Conservation (phyloP, 1,139 yeast species). For the Candida sp. region DNA sequence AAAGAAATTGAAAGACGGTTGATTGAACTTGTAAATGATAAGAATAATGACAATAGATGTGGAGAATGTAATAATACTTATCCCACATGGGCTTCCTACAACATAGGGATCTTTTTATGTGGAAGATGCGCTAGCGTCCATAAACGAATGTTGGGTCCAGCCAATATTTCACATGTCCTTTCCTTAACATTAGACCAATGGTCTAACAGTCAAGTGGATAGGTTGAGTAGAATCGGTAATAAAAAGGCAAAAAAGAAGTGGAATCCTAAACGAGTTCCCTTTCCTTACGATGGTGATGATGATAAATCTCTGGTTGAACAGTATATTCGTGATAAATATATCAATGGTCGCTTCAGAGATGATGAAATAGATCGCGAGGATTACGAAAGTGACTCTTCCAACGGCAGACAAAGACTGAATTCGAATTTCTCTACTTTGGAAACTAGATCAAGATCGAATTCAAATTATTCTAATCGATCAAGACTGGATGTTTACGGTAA, state of each 20-base stretch:
- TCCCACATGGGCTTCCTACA: conserved; percentile 57
- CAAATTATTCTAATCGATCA: conserved; percentile 6
- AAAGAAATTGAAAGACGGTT: conserved; percentile 39
- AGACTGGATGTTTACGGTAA: conserved; percentile 10
- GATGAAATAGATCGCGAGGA: conserved; percentile 23
- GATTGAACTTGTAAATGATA: conserved; percentile 39
- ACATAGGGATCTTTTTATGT: conserved; percentile 64
- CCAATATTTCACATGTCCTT: conserved; percentile 65
- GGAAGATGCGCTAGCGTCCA: conserved; percentile 81
- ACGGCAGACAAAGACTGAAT: conserved; percentile 3
- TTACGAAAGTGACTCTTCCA: conserved; percentile 16
- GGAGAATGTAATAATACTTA: conserved; percentile 67
- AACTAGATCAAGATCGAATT: conserved; percentile 10
- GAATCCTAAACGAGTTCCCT: conserved; percentile 60
- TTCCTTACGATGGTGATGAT: conserved; percentile 69
- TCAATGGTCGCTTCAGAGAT: conserved; percentile 42
- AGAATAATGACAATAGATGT: conserved; percentile 54
- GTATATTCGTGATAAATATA: conserved; percentile 53
- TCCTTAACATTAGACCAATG: conserved; percentile 83
- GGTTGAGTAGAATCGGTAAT: conserved; percentile 64
- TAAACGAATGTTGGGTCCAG: conserved; percentile 61
- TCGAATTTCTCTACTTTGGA: conserved; percentile 4
- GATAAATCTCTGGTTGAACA: conserved; percentile 46
- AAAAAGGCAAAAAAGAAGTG: conserved; percentile 58
- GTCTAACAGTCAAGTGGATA: conserved; percentile 57